Base-by-base conservation (phyloP, 2,329 filamentous ascomycete species). In the Cadophora sp. region DNA sequence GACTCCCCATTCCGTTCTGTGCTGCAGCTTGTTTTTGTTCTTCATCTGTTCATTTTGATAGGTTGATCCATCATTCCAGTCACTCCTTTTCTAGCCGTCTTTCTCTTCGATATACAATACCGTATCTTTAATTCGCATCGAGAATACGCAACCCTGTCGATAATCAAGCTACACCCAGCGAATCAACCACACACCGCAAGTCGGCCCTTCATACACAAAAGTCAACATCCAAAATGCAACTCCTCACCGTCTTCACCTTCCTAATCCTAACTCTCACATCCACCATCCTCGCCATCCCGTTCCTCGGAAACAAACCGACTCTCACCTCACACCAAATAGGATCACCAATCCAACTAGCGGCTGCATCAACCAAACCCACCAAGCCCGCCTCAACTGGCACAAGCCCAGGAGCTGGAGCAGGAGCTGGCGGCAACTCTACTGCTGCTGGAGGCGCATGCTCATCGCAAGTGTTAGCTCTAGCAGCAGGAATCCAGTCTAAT, bases 401-500 rank as follows among this genome's bases (percentile, higher is more conserved):
- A 22, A 9, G 41, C 53, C 13, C 27, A 27, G 27, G 43, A 11
- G 22, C 16, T 22, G 20, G 36, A 18, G 24, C 27, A 20, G 8
- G 30, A 5, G 9, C 53, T 5, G 22, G 36, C 24, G 33, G 36
- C 24, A 47, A 27, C 18, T 56, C 41, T 18, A 41, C 20, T 16
- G n/a, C 43, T 4, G 13, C 64, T 1, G 56, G 47, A 14, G 45
- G n/a, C 4, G 13, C 67, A 14, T 73, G 71, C 41, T 68, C 68
- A 13, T n/a, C 65, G 3, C 51, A 59, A 22, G 68, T 72, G 2
- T 33, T 65, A 18, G 70, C 69, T 9, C 68, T 73, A 13, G 72
- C 72, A 24, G 43, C 62, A 1, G 72, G 72, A 6, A 73, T 73
- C 36, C 51, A 47, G 39, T 56, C 64, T 55, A 73, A 73, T 36